Evolutionary conservation across 768 basidiomycete genomes (phyloP).

Genomic region (Naematelia aurantialba): DNA sequence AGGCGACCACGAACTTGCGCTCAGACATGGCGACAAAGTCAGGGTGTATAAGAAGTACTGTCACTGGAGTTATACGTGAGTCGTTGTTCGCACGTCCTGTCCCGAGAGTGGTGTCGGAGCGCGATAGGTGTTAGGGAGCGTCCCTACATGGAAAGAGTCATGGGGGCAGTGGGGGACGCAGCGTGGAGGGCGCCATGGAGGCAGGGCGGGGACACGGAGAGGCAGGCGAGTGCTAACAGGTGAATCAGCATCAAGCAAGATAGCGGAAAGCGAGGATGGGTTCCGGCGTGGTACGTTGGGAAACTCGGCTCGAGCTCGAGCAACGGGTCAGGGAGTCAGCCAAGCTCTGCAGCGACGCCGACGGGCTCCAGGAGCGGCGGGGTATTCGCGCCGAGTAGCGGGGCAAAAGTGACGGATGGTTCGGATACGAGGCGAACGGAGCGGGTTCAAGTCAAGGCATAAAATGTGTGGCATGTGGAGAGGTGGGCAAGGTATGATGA

Average conservation of each 20-base stretch:
- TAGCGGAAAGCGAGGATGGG: conserved; percentile 92
- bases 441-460: neutral
- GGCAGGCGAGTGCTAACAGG: no score
- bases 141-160: no score
- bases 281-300: conserved; percentile 96
- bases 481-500: no score
- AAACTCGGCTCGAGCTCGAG: conserved; percentile 56
- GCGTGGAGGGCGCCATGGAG: no score
- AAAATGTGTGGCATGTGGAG: no score
- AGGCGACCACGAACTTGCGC: conserved; percentile 84
- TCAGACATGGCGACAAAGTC: conserved; percentile 80
- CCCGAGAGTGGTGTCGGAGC: neutral
- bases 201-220: no score
- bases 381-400: neutral
- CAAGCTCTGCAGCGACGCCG: conserved; percentile 13
- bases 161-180: no score
- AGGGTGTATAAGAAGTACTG: conserved; percentile 97
- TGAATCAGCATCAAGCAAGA: conserved; percentile 76
- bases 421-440: neutral
- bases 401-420: neutral
- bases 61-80: conserved; percentile 64
- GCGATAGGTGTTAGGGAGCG: no score
- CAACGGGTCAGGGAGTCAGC: conserved; percentile 2
- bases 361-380: neutral
- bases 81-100: neutral